These are phyloP conservation scores for Pichia pseudocactophila DNA, from an alignment of 805 yeast species.

Conservation along the genomic window DNA sequence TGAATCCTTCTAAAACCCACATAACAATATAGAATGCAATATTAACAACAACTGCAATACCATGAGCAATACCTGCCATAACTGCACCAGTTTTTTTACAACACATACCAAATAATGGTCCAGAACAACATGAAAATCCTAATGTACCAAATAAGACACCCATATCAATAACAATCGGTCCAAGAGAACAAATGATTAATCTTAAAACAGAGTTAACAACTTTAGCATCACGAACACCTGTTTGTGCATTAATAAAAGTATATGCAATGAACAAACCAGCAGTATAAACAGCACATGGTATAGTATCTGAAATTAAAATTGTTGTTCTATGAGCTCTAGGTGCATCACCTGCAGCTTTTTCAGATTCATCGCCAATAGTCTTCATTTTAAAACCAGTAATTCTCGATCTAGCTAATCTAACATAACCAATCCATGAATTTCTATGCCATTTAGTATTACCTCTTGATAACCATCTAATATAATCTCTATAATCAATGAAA, in stretches of 20 bases:
- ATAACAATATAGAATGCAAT: constrained; percentile 82
- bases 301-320: constrained; percentile 57
- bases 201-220: constrained; percentile 64
- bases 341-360: constrained; percentile 77
- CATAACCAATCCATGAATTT: constrained; percentile 82
- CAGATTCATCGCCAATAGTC: constrained; percentile 67
- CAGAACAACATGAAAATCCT: constrained; percentile 91
- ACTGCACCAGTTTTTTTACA: constrained; percentile 96
- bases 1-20: constrained; percentile 96
- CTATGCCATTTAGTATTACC: constrained; percentile 86
- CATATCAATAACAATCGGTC: constrained; percentile 83
- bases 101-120: constrained; percentile 89
- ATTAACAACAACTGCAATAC: constrained; percentile 84
- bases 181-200: constrained; percentile 72
- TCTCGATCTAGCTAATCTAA: constrained; percentile 75
- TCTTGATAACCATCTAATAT: constrained; percentile 83
- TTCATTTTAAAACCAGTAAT: constrained; percentile 77
- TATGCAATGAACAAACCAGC: constrained; percentile 76
- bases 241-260: constrained; percentile 77
- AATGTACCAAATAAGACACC: constrained; percentile 75
- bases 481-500: constrained; percentile 93
- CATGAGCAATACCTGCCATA: constrained; percentile 93
- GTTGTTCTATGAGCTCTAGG: constrained; percentile 76
- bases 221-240: constrained; percentile 55
- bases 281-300: constrained; percentile 64